Percentiles rank a stretch among this genome's conserved stretches.
phyloP scores from a whole-genome alignment of 139 green algal genomes.

The Micromonas pusilla region DNA sequence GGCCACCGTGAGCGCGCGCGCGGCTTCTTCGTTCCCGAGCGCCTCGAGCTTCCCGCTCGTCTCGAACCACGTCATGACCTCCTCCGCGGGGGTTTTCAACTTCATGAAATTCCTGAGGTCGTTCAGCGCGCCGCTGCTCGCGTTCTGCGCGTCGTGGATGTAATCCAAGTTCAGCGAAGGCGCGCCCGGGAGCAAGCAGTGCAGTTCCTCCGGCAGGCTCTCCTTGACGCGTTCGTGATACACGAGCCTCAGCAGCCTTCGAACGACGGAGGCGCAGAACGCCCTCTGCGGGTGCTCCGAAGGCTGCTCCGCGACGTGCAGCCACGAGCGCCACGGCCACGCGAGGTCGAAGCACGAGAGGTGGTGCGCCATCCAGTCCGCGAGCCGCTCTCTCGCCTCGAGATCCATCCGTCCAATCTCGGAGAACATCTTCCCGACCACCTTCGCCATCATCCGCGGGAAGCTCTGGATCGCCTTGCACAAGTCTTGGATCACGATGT shows the following conservation, averaged over 20 bases:
- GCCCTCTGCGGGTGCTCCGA: neutral
- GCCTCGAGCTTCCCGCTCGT: neutral
- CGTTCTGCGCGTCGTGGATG: neutral
- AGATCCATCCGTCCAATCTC: slow-evolving; percentile 13
- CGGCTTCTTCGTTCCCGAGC: neutral
- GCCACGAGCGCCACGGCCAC: slow-evolving; percentile 18
- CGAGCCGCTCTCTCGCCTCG: neutral
- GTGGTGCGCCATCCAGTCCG: slow-evolving; percentile 24
- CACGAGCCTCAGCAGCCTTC: neutral
- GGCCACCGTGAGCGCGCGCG: neutral
- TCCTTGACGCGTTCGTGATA: slow-evolving; percentile 12
- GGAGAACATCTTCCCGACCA: neutral
- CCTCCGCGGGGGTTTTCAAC: neutral
- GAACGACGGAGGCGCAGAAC: neutral
- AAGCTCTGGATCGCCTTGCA: slow-evolving; percentile 22
- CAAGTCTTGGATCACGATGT: slow-evolving; percentile 25
- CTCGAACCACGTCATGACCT: slow-evolving; percentile 21
- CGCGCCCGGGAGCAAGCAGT: neutral
- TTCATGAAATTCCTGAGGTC: neutral
- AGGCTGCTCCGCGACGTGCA: slow-evolving; percentile 18
- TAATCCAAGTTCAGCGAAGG: neutral
- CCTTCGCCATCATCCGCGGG: slow-evolving; percentile 20
- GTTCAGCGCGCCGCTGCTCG: neutral
- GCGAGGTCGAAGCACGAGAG: slow-evolving; percentile 24
- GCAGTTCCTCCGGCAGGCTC: slow-evolving; percentile 6